A percentile compares a stretch with the other conserved stretches of the same genome.
Conservation (phyloP, 768 basidiomycete species). For the Tremella fuciformis region DNA sequence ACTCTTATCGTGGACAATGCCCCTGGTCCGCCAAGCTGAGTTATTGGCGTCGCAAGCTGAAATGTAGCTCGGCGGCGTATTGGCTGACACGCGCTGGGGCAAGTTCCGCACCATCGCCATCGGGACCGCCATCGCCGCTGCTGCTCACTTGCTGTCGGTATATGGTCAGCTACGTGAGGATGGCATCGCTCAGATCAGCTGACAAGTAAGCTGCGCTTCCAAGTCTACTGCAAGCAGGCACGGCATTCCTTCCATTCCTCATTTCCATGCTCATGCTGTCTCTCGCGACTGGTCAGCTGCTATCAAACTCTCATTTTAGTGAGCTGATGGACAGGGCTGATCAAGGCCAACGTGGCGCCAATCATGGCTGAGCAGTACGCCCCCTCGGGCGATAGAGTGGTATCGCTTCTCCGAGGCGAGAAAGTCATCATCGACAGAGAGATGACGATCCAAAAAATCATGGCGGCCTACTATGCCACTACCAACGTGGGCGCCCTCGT, state of each 20-base stretch:
- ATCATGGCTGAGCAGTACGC: conserved; percentile 48
- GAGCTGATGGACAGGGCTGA: conserved; percentile 18
- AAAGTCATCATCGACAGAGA: conserved; percentile 41
- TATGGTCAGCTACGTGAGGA: conserved; percentile 9
- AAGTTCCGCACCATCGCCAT: conserved; percentile 48
- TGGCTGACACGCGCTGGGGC: conserved; percentile 48
- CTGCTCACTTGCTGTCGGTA: conserved; percentile 47
- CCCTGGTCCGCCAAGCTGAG: not conserved
- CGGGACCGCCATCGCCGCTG: conserved; percentile 37
- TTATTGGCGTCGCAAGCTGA: not conserved
- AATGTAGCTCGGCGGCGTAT: conserved; percentile 40
- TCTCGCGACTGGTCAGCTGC: conserved; percentile 41
- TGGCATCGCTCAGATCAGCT: not conserved
- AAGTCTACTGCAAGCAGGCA: conserved; percentile 28
- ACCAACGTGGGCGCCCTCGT: conserved; percentile 49
- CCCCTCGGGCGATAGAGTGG: conserved; percentile 22
- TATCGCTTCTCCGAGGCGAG: conserved; percentile 27
- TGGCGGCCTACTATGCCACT: conserved; percentile 38
- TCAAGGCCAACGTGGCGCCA: conserved; percentile 37
- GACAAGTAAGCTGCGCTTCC: conserved; percentile 36
- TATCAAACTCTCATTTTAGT: not conserved
- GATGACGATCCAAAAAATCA: conserved; percentile 33
- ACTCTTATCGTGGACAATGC: conserved; percentile 33
- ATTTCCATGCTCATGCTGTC: conserved; percentile 44
- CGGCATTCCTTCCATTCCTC: conserved; percentile 39